Evolutionary conservation across 1,284 basidiomycete species (phyloP), one percentile per base, ranked within the genome.

Genomic region (Boletus sp.): DNA sequence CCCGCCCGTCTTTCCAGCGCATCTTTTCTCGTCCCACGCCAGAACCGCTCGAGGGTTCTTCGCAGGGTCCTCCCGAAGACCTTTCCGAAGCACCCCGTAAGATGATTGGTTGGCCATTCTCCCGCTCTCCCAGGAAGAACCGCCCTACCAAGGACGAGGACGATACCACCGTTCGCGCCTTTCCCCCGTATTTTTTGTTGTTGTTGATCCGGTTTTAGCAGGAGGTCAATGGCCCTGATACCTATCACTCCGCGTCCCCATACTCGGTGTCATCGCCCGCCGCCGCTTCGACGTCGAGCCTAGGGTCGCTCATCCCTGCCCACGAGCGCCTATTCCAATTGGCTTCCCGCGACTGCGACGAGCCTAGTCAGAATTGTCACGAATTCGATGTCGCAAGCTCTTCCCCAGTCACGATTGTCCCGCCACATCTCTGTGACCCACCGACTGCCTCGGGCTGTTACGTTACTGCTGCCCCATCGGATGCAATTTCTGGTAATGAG

Each of bases 41-140:
- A 49, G 59, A 47, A 46, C 58, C 48, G 16, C 44, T 35, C 25
- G 58, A 54, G 46, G 66, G 54, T 61, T 28, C 59, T 2, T 35
- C 50, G 17, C 58, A 67, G 21, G 44, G 48, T 35, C 5, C 51
- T 35, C 43, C 57, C 8, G 68, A 72, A 8, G 59, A 69, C 52
- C 53, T 47, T 38, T 51, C 59, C n/a, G 61, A 62, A 13, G 43
- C 63, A 14, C 64, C 74, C 28, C 73, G 72, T 23, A 76, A 65
- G 50, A 65, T 68, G 60, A 63, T 73, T n/a, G 25, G 55, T 13
- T 73, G 72, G 72, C 73, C 74, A 8, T 73, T 73, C 49, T 63
- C 73, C 1, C 73, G 69, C 27, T 68, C 64, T n/a, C 71, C 72
- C 8, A 64, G 61, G 16, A 73, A 61, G 59, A 58, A 52, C 49